Conservation (phyloP, 139 green algal species). For the Haematococcus sp. region DNA sequence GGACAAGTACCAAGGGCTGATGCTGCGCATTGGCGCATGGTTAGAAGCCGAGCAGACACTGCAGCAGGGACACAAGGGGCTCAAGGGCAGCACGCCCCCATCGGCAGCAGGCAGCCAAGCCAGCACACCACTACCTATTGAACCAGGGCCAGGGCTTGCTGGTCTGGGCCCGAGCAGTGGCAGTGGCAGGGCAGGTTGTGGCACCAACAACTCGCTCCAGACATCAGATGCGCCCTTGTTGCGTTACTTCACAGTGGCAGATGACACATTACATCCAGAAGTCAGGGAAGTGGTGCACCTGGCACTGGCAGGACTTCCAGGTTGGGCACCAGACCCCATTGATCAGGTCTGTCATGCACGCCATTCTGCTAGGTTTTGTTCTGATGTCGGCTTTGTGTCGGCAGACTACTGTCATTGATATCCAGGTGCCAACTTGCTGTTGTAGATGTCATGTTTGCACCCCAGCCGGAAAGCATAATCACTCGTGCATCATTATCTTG, state of each 20-base stretch:
- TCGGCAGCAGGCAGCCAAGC: not conserved
- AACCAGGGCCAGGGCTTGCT: too few relatives aligned
- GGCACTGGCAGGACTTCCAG: slow-evolving; percentile 4
- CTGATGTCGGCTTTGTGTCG: too few relatives aligned
- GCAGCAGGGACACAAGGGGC: too few relatives aligned
- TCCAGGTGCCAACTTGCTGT: too few relatives aligned
- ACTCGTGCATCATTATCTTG: too few relatives aligned
- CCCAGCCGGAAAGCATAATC: too few relatives aligned
- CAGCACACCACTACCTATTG: not conserved
- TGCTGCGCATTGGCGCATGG: slow-evolving; percentile 17
- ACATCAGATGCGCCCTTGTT: not conserved
- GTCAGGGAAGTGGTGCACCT: slow-evolving; percentile 26
- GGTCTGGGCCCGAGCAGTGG: too few relatives aligned
- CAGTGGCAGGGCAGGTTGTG: not conserved
- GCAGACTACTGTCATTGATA: too few relatives aligned
- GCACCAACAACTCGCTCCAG: not conserved
- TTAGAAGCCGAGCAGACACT: not conserved
- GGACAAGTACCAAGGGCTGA: slow-evolving; percentile 22
- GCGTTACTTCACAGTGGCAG: slow-evolving; percentile 29
- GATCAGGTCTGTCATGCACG: slow-evolving; percentile 17
- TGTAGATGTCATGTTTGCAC: too few relatives aligned
- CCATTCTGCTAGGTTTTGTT: too few relatives aligned
- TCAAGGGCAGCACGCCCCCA: not conserved
- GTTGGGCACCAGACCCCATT: slow-evolving; percentile 25
- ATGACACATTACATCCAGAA: slow-evolving; percentile 39